These are phyloP conservation scores for Haplosporangium gracile DNA, from an alignment of 192 early-diverging fungal genomes.

Conservation along the genomic window DNA sequence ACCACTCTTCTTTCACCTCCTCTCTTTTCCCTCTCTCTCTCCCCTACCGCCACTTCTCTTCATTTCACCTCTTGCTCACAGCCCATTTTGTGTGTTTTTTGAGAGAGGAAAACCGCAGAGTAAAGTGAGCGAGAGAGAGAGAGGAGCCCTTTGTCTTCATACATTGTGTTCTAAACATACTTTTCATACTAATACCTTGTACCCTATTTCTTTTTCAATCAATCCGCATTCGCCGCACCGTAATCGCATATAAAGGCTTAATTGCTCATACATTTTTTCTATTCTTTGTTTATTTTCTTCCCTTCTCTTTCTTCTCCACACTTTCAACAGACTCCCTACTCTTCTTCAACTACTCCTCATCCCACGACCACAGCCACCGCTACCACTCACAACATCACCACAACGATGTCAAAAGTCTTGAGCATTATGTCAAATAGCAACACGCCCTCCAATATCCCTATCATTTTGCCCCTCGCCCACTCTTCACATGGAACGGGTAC, in stretches of 20 bases:
- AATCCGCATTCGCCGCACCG: too few relatives aligned
- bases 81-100: neutral
- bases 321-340: neutral
- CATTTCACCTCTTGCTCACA: neutral
- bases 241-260: neutral
- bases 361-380: neutral
- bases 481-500: neutral
- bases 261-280: neutral
- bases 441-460: conserved; percentile 2
- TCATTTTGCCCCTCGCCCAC: neutral
- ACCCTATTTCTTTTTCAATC: neutral
- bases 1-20: neutral
- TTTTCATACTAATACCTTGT: neutral
- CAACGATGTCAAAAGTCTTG: conserved; percentile 3
- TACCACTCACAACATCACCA: neutral
- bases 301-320: neutral
- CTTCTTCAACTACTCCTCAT: neutral
- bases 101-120: neutral
- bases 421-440: conserved; percentile 20
- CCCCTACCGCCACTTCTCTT: neutral
- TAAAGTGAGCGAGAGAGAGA: neutral
- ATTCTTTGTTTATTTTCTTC: neutral
- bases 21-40: neutral
- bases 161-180: neutral
- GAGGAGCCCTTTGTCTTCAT: neutral